phyloP scores from a whole-genome alignment of 2,329 filamentous ascomycete genomes.

The Cladosporium sp. region DNA sequence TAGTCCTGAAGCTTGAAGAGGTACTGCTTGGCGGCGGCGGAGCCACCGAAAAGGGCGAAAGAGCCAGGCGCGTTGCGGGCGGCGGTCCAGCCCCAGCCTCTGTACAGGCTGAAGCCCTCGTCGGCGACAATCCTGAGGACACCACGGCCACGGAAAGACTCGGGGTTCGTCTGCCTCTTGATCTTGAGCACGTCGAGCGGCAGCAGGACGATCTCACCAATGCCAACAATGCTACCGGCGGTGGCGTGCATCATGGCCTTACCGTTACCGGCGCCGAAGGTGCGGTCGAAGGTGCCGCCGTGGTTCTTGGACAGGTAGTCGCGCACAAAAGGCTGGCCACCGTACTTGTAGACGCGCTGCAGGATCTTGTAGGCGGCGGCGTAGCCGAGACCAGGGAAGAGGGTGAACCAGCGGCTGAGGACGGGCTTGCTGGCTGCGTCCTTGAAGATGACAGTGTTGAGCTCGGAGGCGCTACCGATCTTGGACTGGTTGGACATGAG shows the following conservation, averaged over 20 bases:
- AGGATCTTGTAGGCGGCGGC: slow-evolving; percentile 97
- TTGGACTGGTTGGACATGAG: slow-evolving; percentile 96
- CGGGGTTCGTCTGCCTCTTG: slow-evolving; percentile 98
- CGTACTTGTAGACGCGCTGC: slow-evolving; percentile 98
- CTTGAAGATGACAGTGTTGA: slow-evolving; percentile 93
- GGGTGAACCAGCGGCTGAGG: slow-evolving; percentile 80
- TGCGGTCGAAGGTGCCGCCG: slow-evolving; percentile 74
- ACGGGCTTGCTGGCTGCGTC: slow-evolving; percentile 71
- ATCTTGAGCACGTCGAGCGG: slow-evolving; percentile 98
- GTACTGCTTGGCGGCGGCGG: slow-evolving; percentile 96
- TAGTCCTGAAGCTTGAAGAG: slow-evolving; percentile 87
- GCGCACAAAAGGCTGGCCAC: slow-evolving; percentile 89
- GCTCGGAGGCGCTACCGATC: slow-evolving; percentile 57
- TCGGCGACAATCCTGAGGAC: slow-evolving; percentile 85
- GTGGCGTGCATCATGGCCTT: slow-evolving; percentile 98
- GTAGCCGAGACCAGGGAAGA: slow-evolving; percentile 96
- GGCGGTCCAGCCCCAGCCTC: slow-evolving; percentile 96
- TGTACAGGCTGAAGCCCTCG: slow-evolving; percentile 92
- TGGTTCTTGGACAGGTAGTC: slow-evolving; percentile 83
- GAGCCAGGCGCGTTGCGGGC: slow-evolving; percentile 95
- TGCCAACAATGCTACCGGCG: slow-evolving; percentile 90
- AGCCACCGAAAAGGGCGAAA: slow-evolving; percentile 97
- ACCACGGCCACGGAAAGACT: slow-evolving; percentile 92
- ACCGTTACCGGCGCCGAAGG: slow-evolving; percentile 94
- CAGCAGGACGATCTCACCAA: slow-evolving; percentile 92